Evolutionary conservation across 495 filamentous ascomycete genomes (phyloP), one percentile per base, ranked within the genome.

Genomic region (Penicillium lividum): DNA sequence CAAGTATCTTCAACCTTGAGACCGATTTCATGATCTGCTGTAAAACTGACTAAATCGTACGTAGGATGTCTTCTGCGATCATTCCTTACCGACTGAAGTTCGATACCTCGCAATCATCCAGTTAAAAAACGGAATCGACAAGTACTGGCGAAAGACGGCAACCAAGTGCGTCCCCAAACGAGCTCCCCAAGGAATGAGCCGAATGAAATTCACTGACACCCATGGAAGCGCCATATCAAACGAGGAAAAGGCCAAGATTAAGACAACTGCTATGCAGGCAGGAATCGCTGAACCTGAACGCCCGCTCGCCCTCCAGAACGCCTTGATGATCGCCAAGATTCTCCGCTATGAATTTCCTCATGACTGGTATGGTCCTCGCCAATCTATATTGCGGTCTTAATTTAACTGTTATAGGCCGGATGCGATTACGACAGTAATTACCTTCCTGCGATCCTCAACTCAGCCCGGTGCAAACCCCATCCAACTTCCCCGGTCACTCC

Each of bases 121-220:
- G 66, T 77, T 98, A 53, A 97, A 97, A 69, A 96, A 97, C 70
- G 94, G 91, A 28, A 90, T 97, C 66, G 93, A 97, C 64, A 92
- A 89, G 69, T 91, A 90, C 70, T 98, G 94, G 94, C 83, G 94
- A 42, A 88, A 85, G 65, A 86, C 84, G 4, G 82, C 88, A 15
- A 77, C 75, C 16, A 83, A 88, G 84, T 86, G 77, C 43, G 75
- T 51, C 36, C 46, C 34, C 10, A 10, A 16, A 58, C 22, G 31
- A 6, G 7, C 18, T 29, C 7, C 44, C 15, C n/a, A 25, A 49
- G 11, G 13, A 15, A 60, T 11, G 4, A 16, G 29, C n/a, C 28
- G 38, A 33, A 50, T n/a, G 27, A 34, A 45, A 18, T 34, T 28
- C 38, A 52, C 71, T 75, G 55, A 75, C 57, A 27, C 3, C 13